phyloP scores from a whole-genome alignment of 2,329 filamentous ascomycete species.

The Huntiella abstrusa region DNA sequence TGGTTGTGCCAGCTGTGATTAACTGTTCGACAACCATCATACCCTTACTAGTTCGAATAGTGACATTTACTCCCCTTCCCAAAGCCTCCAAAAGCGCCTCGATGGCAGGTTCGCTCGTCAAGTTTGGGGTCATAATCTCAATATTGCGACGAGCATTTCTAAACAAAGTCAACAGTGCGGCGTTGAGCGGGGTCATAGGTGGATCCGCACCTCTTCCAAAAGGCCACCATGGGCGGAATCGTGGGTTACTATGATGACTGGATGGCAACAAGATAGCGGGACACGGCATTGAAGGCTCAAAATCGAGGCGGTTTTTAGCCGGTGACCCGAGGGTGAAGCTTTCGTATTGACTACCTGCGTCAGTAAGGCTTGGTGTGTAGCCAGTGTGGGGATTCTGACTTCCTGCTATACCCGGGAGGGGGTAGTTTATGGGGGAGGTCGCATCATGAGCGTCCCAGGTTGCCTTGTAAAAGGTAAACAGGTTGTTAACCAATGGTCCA shows the following conservation, averaged over 20 bases:
- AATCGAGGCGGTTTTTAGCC: conserved; percentile 32
- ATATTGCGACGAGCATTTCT: conserved; percentile 37
- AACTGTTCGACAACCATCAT: conserved; percentile 70
- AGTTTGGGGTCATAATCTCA: conserved; percentile 58
- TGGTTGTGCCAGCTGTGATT: conserved; percentile 60
- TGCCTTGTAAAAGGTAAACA: conserved; percentile 45
- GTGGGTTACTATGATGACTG: conserved; percentile 49
- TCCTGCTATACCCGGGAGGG: not conserved
- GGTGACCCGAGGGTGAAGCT: conserved; percentile 7
- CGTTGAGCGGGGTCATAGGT: conserved; percentile 49
- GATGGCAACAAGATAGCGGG: conserved; percentile 52
- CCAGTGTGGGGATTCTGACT: not conserved
- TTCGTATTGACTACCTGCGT: conserved; percentile 3
- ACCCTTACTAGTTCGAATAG: conserved; percentile 44
- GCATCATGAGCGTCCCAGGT: conserved; percentile 38
- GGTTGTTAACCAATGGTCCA: conserved; percentile 40
- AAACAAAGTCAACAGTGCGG: conserved; percentile 42
- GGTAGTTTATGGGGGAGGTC: not conserved
- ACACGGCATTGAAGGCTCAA: conserved; percentile 51
- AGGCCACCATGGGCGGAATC: conserved; percentile 39
- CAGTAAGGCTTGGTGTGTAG: not conserved
- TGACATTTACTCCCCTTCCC: conserved; percentile 45
- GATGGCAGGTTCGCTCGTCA: conserved; percentile 50
- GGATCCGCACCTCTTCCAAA: conserved; percentile 30
- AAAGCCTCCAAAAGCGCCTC: conserved; percentile 42